phyloP scores from a whole-genome alignment of 768 basidiomycete species.

The Lepiota venenata region DNA sequence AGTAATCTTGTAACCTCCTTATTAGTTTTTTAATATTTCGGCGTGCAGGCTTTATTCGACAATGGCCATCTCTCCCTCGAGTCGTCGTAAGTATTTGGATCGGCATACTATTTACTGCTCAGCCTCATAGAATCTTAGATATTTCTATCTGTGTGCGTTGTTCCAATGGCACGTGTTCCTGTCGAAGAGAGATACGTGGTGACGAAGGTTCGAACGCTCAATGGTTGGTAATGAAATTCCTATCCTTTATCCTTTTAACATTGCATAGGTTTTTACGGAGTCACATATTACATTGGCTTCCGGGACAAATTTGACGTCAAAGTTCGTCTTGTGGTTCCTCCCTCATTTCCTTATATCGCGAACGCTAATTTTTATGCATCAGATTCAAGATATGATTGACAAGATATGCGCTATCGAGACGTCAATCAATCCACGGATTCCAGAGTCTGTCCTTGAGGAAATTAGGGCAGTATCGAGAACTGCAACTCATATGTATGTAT shows the following conservation, averaged over 20 bases:
- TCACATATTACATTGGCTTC: constrained; percentile 59
- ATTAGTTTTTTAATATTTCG: not conserved
- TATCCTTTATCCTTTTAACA: not conserved
- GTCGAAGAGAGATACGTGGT: constrained; percentile 51
- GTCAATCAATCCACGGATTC: constrained; percentile 29
- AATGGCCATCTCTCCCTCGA: constrained; percentile 67
- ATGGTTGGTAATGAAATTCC: constrained; percentile 31
- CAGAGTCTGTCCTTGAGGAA: constrained; percentile 28
- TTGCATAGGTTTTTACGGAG: constrained; percentile 53
- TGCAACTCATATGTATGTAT: constrained; percentile 56
- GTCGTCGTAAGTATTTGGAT: constrained; percentile 46
- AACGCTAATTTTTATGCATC: not conserved
- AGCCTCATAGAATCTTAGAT: constrained; percentile 33
- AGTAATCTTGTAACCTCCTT: constrained; percentile 6
- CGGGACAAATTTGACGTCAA: constrained; percentile 55
- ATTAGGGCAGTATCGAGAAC: constrained; percentile 37
- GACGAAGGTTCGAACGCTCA: constrained; percentile 51
- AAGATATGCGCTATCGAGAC: constrained; percentile 49
- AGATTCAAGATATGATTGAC: constrained; percentile 45
- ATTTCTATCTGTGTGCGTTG: constrained; percentile 56
- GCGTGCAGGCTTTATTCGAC: constrained; percentile 50
- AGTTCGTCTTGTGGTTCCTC: constrained; percentile 21
- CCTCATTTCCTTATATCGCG: too few species aligned
- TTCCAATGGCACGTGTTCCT: constrained; percentile 47
- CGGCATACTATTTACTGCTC: not conserved